These are phyloP conservation scores for Hericium coralloides DNA, from an alignment of 768 basidiomycete species.

Conservation along the genomic window DNA sequence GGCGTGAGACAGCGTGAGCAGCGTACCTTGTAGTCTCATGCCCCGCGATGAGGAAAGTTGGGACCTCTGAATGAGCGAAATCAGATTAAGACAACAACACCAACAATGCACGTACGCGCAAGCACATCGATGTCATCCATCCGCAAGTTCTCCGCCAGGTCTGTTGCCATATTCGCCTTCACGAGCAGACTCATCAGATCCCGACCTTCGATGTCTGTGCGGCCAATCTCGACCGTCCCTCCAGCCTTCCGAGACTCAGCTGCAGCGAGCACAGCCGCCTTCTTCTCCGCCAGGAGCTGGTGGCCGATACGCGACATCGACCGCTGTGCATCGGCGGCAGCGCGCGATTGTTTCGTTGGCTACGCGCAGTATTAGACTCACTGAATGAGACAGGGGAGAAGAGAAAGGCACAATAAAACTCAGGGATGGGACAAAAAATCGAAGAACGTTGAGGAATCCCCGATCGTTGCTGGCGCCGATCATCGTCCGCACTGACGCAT, in stretches of 20 bases:
- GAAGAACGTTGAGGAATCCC: slow-evolving; percentile 23
- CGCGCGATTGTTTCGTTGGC: slow-evolving; percentile 16
- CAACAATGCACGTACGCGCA: slow-evolving; percentile 12
- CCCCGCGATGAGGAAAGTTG: slow-evolving; percentile 23
- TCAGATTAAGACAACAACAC: neutral
- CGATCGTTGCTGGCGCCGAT: slow-evolving; percentile 9
- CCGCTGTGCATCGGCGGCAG: slow-evolving; percentile 20
- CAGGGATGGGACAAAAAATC: slow-evolving; percentile 27
- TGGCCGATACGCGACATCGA: slow-evolving; percentile 43
- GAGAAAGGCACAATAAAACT: slow-evolving; percentile 27
- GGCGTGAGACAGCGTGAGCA: neutral
- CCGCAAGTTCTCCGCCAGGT: slow-evolving; percentile 16
- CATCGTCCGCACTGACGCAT: slow-evolving; percentile 25
- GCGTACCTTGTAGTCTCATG: slow-evolving; percentile 18
- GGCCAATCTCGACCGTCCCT: slow-evolving; percentile 1
- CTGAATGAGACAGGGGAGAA: neutral
- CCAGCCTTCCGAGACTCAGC: neutral
- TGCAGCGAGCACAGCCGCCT: slow-evolving; percentile 22
- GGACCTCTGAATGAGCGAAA: slow-evolving; percentile 17
- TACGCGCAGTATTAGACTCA: slow-evolving; percentile 1
- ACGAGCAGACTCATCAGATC: slow-evolving; percentile 23
- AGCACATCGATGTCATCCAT: slow-evolving; percentile 24
- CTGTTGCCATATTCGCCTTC: slow-evolving; percentile 23
- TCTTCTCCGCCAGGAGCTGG: slow-evolving; percentile 42
- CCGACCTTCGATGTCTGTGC: slow-evolving; percentile 13